Evolutionary conservation across 805 yeast genomes (phyloP).

Genomic region (Metschnikowia bowlesiae): DNA sequence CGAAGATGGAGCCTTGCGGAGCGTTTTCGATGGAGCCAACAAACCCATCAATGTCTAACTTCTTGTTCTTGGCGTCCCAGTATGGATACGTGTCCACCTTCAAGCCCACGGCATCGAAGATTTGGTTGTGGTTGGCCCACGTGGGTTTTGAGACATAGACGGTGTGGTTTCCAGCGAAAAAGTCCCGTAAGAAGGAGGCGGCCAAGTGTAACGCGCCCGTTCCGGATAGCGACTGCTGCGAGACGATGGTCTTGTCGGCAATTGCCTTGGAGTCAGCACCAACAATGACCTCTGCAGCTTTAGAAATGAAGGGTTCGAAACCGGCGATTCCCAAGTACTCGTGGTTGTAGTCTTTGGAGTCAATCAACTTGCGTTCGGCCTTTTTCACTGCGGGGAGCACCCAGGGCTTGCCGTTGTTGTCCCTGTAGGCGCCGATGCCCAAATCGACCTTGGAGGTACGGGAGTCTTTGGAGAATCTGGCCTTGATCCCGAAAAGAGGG

Average conservation of each 20-base stretch:
- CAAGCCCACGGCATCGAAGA: conserved; percentile 69
- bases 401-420: conserved; percentile 67
- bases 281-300: conserved; percentile 69
- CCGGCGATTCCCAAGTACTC: conserved; percentile 88
- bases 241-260: conserved; percentile 42
- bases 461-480: conserved; percentile 55
- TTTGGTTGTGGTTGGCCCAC: conserved; percentile 95
- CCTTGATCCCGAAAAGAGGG: conserved; percentile 79
- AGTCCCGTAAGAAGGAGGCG: conserved; percentile 60
- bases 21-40: conserved; percentile 60
- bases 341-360: conserved; percentile 52
- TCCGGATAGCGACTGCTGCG: conserved; percentile 78
- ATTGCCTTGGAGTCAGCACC: conserved; percentile 45
- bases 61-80: conserved; percentile 71
- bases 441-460: conserved; percentile 72
- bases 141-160: conserved; percentile 54
- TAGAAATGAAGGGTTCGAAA: conserved; percentile 56
- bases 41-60: conserved; percentile 68
- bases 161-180: conserved; percentile 31
- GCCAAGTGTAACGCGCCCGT: conserved; percentile 91
- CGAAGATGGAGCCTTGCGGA: conserved; percentile 68
- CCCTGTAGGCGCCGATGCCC: conserved; percentile 80
- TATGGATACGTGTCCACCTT: conserved; percentile 72
- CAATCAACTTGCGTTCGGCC: conserved; percentile 64
- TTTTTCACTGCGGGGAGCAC: conserved; percentile 60